Base-by-base conservation (phyloP, 345 rosid species). In the Aquilaria malaccensis region DNA sequence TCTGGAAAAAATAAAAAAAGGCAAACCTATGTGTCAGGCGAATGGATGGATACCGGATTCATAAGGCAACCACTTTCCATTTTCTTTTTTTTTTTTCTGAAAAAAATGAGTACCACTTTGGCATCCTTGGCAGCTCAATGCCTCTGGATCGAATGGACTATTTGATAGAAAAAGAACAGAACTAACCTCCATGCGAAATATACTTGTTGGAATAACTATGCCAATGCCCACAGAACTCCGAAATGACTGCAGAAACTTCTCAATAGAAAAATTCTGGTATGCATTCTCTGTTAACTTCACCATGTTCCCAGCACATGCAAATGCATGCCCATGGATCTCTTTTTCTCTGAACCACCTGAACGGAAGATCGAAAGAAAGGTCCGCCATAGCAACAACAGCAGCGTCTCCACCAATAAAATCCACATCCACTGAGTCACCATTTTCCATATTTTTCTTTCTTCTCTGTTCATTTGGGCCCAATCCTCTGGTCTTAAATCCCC, bases 321-420 rank as follows among this genome's bases (percentile, higher is more conserved):
- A 90, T 33, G 76, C 60, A 71, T 94, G 99, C 10, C 90, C 99
- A 61, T 94, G 95, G 64, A 94, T 76, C 59, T 97, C 97, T 70
- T 89, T 90, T 65, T 85, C 88, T 74, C 80, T 84, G 51, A 80
- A 77, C 93, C 91, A 89, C 61, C 76, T 83, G 51, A 82, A 66
- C 14, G 98, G 98, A 59, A 92, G 78, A 76, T 94, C 95, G 76
- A 94, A 88, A 52, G 99, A 94, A 67, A 94, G 79, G 69, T 94
- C 97, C 7, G 88, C 97, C 71, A 94, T 90, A 53, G 91, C 85
- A 77, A 90, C 80, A 37, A 80, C 76, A 13, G 97, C 97, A 62
- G 85, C 77, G 69, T 94, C 99, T 78, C 99, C 99, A 69, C 99
- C 99, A 58, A 88, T 71, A 67, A 77, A 85, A 75, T 90, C 99